Conservation (phyloP, 2,329 filamentous ascomycete genomes). For the Arthrinium phaeospermum region DNA sequence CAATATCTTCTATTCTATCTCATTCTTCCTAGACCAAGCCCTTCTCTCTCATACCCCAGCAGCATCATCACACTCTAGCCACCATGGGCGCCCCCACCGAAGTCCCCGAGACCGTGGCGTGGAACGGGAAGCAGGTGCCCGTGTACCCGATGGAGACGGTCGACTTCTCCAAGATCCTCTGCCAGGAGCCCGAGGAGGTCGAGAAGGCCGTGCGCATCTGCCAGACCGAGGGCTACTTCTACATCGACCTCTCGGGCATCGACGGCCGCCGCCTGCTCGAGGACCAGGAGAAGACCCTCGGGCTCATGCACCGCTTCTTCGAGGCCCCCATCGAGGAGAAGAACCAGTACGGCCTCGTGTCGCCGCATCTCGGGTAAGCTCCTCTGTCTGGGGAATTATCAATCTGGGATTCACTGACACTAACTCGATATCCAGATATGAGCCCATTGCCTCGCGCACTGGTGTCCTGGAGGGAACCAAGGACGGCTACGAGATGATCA, state of each 20-base stretch:
- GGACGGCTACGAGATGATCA: slow-evolving; percentile 61
- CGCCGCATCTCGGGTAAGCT: slow-evolving; percentile 55
- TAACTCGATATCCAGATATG: slow-evolving; percentile 42
- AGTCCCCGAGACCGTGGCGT: slow-evolving; percentile 51
- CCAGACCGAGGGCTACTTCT: slow-evolving; percentile 60
- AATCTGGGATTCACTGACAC: slow-evolving; percentile 5
- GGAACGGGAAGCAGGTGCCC: slow-evolving; percentile 56
- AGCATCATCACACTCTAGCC: slow-evolving; percentile 1
- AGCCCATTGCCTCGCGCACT: slow-evolving; percentile 54
- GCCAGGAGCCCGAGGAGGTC: slow-evolving; percentile 58
- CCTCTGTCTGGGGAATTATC: neutral
- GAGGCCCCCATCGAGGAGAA: slow-evolving; percentile 57
- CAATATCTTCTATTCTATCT: neutral
- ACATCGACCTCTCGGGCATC: slow-evolving; percentile 58
- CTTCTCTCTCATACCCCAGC: neutral
- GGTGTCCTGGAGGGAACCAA: slow-evolving; percentile 54
- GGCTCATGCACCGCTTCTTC: slow-evolving; percentile 63
- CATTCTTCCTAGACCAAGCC: neutral
- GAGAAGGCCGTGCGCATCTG: slow-evolving; percentile 57
- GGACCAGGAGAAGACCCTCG: slow-evolving; percentile 57
- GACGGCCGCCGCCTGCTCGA: slow-evolving; percentile 58
- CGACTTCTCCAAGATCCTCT: slow-evolving; percentile 57
- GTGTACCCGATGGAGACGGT: slow-evolving; percentile 59
- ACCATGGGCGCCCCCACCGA: slow-evolving; percentile 47
- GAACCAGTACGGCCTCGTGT: slow-evolving; percentile 61